A percentile compares a stretch with the other conserved stretches of the same genome.
These are phyloP conservation scores for Coemansia reversa DNA, from an alignment of 192 early-diverging fungal genomes.

Conservation along the genomic window DNA sequence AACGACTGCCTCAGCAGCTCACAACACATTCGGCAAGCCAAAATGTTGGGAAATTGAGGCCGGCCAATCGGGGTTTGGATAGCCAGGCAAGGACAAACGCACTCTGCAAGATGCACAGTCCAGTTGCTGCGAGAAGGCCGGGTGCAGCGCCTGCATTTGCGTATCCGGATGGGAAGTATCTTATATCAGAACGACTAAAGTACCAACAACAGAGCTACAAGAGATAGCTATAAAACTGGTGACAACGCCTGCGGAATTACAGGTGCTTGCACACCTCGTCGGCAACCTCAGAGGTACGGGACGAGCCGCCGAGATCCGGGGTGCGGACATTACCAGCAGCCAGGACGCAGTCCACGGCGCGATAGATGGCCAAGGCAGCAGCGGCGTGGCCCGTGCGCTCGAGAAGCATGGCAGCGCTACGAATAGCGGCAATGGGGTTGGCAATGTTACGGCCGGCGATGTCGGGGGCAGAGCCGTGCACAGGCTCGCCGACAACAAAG, in stretches of 20 bases:
- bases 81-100: too few species aligned
- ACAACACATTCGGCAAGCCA: neutral
- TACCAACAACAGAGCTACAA: too few species aligned
- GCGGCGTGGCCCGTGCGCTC: conserved; percentile 75
- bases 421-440: conserved; percentile 94
- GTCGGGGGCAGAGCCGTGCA: conserved; percentile 96
- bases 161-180: too few species aligned
- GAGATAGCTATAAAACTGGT: too few species aligned
- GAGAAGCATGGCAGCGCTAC: conserved; percentile 89
- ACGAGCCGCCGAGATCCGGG: conserved; percentile 86
- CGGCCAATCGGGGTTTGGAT: too few species aligned
- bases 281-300: conserved; percentile 80
- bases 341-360: conserved; percentile 83
- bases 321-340: conserved; percentile 65
- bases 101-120: too few species aligned
- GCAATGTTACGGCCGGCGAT: conserved; percentile 97
- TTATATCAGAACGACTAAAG: too few species aligned
- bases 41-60: neutral
- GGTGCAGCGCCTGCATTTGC: too few species aligned
- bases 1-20: too few species aligned
- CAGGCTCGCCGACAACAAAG: conserved; percentile 96
- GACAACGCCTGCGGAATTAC: conserved; percentile 19
- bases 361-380: conserved; percentile 77
- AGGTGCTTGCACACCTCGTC: conserved; percentile 75
- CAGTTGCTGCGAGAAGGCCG: too few species aligned